Conservation (phyloP, 306 rosid genomes). For the Acmispon strigosus region DNA sequence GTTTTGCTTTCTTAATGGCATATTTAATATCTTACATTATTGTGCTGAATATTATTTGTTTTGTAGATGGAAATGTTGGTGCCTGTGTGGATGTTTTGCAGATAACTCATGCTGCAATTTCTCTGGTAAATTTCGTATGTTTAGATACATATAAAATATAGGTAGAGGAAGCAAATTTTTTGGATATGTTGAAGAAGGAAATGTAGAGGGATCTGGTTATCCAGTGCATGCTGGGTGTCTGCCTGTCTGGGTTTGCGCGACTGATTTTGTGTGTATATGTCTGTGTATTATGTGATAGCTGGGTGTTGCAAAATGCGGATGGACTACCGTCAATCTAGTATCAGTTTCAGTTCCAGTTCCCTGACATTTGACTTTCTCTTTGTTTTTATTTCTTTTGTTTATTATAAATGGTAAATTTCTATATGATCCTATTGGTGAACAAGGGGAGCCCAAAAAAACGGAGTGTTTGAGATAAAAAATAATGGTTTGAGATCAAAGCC, state of each 20-base stretch:
- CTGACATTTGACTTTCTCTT: too few species aligned
- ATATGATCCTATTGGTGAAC: background rate
- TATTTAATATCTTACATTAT: background rate
- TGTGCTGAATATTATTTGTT: slow-evolving; percentile 21
- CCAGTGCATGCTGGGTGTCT: background rate
- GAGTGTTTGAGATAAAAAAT: too few species aligned
- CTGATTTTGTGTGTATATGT: background rate
- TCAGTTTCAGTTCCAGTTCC: background rate
- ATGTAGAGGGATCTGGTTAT: slow-evolving; percentile 5
- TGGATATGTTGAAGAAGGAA: slow-evolving; percentile 2
- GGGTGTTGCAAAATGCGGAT: background rate
- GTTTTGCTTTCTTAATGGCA: slow-evolving; percentile 14
- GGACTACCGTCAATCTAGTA: background rate
- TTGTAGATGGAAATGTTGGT: slow-evolving; percentile 64
- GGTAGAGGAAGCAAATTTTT: background rate
- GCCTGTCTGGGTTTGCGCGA: background rate
- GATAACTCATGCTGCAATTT: slow-evolving; percentile 88
- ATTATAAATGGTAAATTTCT: background rate
- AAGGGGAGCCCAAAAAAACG: too few species aligned
- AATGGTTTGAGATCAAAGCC: too few species aligned
- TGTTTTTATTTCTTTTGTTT: background rate
- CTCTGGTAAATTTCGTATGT: slow-evolving; percentile 59
- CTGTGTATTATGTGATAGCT: background rate
- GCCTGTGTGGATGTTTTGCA: slow-evolving; percentile 92
- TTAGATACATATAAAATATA: background rate